Percentiles rank a stretch among this genome's conserved stretches.
phyloP scores from a whole-genome alignment of 495 filamentous ascomycete genomes.

The Annulohypoxylon nitens region DNA sequence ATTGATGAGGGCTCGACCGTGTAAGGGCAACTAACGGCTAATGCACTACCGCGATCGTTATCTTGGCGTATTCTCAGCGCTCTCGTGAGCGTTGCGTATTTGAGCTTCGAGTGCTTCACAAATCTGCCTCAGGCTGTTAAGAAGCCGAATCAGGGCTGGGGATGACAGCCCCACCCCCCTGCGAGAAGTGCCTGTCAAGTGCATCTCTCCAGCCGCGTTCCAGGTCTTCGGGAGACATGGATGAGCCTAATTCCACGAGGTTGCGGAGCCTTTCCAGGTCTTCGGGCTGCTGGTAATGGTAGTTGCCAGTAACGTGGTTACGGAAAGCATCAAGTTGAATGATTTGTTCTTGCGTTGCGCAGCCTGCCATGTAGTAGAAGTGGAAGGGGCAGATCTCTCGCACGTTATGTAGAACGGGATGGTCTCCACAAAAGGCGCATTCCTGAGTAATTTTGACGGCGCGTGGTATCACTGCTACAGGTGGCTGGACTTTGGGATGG shows the following conservation, averaged over 20 bases:
- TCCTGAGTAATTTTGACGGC: background rate
- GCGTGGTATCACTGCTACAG: background rate
- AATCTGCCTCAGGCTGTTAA: background rate
- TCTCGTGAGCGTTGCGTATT: background rate
- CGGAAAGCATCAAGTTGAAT: background rate
- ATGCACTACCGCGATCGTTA: no score
- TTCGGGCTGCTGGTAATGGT: background rate
- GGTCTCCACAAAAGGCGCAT: background rate
- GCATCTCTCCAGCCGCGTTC: background rate
- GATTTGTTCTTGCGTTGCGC: background rate
- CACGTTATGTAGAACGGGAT: background rate
- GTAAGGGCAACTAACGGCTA: no score
- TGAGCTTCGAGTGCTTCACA: background rate
- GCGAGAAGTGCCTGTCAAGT: no score
- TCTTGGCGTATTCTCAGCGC: no score
- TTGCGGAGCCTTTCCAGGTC: background rate
- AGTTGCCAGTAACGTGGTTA: background rate
- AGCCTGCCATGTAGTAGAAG: background rate
- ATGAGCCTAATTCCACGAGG: background rate
- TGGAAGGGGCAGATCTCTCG: slow-evolving; percentile 12
- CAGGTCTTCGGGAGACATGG: background rate
- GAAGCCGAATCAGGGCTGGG: background rate
- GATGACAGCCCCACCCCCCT: background rate
- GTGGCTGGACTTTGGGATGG: background rate
- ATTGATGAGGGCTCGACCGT: no score